Base-by-base conservation (phyloP, 2,329 filamentous ascomycete genomes). In the Coniochaeta hoffmannii region DNA sequence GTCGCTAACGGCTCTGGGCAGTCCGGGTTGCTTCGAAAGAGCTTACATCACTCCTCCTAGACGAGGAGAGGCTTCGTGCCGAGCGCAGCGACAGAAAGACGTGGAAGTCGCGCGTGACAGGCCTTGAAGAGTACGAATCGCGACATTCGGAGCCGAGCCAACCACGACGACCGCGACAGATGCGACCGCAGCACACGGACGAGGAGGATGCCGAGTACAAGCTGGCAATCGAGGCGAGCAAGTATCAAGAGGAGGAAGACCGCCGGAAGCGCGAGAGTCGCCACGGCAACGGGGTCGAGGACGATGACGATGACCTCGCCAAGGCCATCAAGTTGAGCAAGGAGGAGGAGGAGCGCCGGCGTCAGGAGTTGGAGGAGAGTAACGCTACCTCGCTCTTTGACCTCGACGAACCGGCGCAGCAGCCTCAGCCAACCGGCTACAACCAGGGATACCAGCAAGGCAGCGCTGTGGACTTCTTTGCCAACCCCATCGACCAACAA, bases 361-460 rank as follows among this genome's bases (percentile, higher is more conserved):
- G 87, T 66, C 86, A 86, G 58, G 90, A 97, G 71, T 76, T 96
- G 54, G 93, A 97, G 68, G 87, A 93, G 58, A 87, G 79, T 69
- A 97, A 96, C 66, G 86, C 89, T 19, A 80, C 87, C 50, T 85
- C 90, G 19, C 79, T 99, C n/a, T 97, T 99, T 65, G 92, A 96
- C 64, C n/a, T n/a, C n/a, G 89, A 96, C 63, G 82, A 83, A 34
- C 79, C 85, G 6, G 71, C 77, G 24, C 83, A 86, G 65, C 87
- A 90, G 64, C 82, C 88, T 34, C 90, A 92, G 72, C 84, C 83
- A 38, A 97, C 92, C 14, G 93, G 91, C 34, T 91, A 90, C 76
- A 97, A 97, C 71, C 92, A 96, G 73, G 93, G 93, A 50, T 99
- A 99, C 67, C 92, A 97, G 75, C 94, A 99, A 73, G 93, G 96